Evolutionary conservation across 2,329 filamentous ascomycete species (phyloP).

Genomic region (Aspergillus calidoustus): DNA sequence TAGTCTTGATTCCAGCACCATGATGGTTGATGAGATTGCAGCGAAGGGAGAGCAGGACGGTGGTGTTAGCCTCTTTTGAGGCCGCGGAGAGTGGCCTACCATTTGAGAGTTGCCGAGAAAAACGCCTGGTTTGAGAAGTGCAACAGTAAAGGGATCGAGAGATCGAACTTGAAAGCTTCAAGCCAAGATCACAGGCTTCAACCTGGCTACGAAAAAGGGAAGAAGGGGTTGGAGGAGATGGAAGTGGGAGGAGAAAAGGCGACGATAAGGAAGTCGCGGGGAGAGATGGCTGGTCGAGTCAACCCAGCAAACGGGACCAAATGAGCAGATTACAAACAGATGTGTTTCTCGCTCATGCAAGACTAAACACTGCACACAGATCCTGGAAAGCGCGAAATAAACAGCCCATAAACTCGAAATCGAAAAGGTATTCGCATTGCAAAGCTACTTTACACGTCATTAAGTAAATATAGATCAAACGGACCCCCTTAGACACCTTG

Average conservation of each 20-base stretch:
- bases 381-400: not conserved
- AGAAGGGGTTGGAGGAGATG: not conserved
- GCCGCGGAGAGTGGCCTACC: not conserved
- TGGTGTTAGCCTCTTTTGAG: not conserved
- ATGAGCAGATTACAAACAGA: not conserved
- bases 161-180: not conserved
- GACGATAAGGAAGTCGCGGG: not conserved
- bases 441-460: constrained; percentile 1
- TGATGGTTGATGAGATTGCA: not conserved
- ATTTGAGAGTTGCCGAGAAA: not conserved
- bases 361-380: not conserved
- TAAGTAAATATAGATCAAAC: not conserved
- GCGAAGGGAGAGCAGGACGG: not conserved
- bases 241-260: not conserved
- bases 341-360: not conserved
- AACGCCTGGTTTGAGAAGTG: not conserved
- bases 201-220: not conserved
- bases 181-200: not conserved
- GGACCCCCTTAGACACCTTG: not conserved
- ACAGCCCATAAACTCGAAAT: not conserved
- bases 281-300: not conserved
- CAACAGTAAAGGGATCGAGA: not conserved
- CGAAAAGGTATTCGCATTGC: not conserved
- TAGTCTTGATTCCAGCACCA: not conserved
- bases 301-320: not conserved